Conservation (phyloP, 371 early-diverging fungal species). For the Syncephalastrum contaminatum region DNA sequence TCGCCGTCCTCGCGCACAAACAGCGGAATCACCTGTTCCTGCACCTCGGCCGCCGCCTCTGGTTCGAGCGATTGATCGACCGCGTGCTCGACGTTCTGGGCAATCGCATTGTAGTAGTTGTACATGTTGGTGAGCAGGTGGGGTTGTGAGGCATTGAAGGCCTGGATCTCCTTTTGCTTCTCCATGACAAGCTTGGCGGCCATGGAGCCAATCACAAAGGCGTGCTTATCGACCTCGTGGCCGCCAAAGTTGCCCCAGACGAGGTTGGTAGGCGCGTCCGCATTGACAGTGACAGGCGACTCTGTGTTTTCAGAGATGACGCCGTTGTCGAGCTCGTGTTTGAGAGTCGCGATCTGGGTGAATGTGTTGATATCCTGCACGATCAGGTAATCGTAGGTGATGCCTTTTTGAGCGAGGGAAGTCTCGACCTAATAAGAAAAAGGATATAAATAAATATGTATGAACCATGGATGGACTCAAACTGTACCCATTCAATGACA, state of each 20-base stretch:
- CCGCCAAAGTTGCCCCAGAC: constrained; percentile 33
- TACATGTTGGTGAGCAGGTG: constrained; percentile 31
- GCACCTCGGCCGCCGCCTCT: constrained; percentile 27
- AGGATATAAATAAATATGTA: background rate
- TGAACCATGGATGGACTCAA: background rate
- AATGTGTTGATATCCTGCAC: constrained; percentile 42
- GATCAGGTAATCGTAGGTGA: constrained; percentile 35
- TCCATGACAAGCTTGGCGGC: constrained; percentile 22
- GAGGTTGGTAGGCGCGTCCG: constrained; percentile 25
- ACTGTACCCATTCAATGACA: constrained; percentile 31
- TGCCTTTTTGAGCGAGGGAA: constrained; percentile 16
- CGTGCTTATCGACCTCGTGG: constrained; percentile 15
- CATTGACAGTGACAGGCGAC: constrained; percentile 23
- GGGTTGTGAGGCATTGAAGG: constrained; percentile 15
- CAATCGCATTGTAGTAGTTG: constrained; percentile 27
- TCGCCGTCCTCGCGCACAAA: constrained; percentile 31
- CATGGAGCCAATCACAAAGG: constrained; percentile 25
- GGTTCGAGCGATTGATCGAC: constrained; percentile 21
- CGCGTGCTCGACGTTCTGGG: constrained; percentile 17
- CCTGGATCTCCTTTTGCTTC: constrained; percentile 9
- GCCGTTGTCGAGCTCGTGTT: constrained; percentile 23
- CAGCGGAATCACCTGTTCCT: constrained; percentile 26
- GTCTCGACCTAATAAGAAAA: constrained; percentile 18
- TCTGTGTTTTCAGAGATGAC: constrained; percentile 29
- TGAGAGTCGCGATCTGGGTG: constrained; percentile 23